A percentile compares a stretch with the other conserved stretches of the same genome.
Conservation (phyloP, 1,139 yeast species). For the Geotrichum reessii region DNA sequence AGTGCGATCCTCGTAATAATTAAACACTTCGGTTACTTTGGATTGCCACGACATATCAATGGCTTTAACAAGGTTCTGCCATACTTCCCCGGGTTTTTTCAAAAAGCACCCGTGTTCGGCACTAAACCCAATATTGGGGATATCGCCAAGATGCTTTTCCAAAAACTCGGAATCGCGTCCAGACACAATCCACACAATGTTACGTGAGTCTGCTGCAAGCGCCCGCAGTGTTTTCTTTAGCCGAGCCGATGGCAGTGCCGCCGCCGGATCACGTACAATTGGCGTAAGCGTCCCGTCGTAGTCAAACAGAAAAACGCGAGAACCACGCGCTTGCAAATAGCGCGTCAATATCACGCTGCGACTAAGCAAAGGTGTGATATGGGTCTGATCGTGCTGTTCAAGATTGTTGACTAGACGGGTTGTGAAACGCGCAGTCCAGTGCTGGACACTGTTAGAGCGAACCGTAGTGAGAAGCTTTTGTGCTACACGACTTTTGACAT, state of each 20-base stretch:
- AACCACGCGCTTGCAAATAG: conserved; percentile 53
- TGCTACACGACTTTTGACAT: conserved; percentile 22
- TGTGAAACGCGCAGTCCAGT: conserved; percentile 68
- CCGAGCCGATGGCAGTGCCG: conserved; percentile 85
- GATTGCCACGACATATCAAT: conserved; percentile 92
- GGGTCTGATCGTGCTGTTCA: conserved; percentile 39
- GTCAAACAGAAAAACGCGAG: conserved; percentile 77
- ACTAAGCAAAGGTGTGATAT: conserved; percentile 79
- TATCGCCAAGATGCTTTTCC: conserved; percentile 76
- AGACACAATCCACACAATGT: conserved; percentile 88
- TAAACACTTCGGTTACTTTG: conserved; percentile 70
- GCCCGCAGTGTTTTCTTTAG: conserved; percentile 54
- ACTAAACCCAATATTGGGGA: conserved; percentile 64
- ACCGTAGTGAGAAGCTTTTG: conserved; percentile 54
- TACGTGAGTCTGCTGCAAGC: conserved; percentile 67
- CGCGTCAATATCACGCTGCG: conserved; percentile 48
- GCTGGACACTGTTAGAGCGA: conserved; percentile 64
- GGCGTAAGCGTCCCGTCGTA: conserved; percentile 97
- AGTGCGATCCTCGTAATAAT: conserved; percentile 71
- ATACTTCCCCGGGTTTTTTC: conserved; percentile 58
- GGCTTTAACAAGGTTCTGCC: conserved; percentile 78
- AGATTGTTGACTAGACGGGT: conserved; percentile 49
- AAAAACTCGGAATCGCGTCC: conserved; percentile 90
- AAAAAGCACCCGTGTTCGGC: conserved; percentile 97
- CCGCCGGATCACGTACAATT: conserved; percentile 90